Percentiles rank a stretch among this genome's conserved stretches.
Conservation (phyloP, 2,329 filamentous ascomycete genomes). For the Curvularia sp. region DNA sequence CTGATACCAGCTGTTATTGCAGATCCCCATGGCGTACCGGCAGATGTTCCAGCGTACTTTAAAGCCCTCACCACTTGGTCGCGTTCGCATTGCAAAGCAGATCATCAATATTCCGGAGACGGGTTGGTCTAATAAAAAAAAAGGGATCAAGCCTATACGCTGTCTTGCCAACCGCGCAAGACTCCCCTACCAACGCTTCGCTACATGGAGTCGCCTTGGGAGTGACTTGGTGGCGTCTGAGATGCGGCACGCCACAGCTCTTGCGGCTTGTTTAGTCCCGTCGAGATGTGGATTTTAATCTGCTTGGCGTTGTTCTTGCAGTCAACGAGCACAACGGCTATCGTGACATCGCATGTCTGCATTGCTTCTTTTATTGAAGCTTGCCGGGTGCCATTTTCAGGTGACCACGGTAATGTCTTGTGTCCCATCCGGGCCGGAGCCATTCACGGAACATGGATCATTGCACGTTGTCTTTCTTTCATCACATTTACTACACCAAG, state of each 20-base stretch:
- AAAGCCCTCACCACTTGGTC: slow-evolving; percentile 2
- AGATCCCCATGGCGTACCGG: slow-evolving; percentile 7
- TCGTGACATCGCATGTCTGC: slow-evolving; percentile 1
- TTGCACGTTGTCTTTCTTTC: neutral
- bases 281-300: neutral
- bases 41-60: neutral
- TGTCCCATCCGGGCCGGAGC: neutral
- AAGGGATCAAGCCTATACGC: neutral
- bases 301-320: neutral
- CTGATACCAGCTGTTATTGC: slow-evolving; percentile 6
- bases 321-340: slow-evolving; percentile 2
- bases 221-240: slow-evolving; percentile 3
- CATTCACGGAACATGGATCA: neutral
- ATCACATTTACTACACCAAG: neutral
- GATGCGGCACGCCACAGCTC: slow-evolving; percentile 1
- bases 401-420: neutral
- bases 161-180: slow-evolving; percentile 9
- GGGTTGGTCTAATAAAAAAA: slow-evolving; percentile 7
- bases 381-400: neutral
- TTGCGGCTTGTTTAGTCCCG: slow-evolving; percentile 1
- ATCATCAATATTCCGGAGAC: slow-evolving; percentile 7
- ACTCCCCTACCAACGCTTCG: neutral
- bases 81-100: slow-evolving; percentile 6
- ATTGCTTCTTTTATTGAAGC: neutral
- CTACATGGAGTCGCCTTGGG: slow-evolving; percentile 13